These are phyloP conservation scores for Zasmidium cellare DNA, from an alignment of 2,329 filamentous ascomycete genomes.

Conservation along the genomic window DNA sequence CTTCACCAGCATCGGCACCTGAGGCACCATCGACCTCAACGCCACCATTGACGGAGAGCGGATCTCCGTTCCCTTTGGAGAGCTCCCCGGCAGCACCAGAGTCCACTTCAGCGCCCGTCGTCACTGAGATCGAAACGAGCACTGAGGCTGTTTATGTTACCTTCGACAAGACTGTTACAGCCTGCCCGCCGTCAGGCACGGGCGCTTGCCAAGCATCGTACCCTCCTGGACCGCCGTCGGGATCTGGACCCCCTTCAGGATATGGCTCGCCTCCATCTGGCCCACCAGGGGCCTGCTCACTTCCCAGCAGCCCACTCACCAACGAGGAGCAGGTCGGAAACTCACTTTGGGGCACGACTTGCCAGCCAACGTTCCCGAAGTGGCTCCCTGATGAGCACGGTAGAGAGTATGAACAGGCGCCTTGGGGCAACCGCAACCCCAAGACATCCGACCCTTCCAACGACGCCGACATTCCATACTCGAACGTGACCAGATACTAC, in stretches of 20 bases:
- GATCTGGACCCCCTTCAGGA: background rate
- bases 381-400: conserved; percentile 22
- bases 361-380: conserved; percentile 24
- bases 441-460: conserved; percentile 30
- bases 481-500: conserved; percentile 30
- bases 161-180: conserved; percentile 8
- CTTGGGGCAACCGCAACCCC: conserved; percentile 27
- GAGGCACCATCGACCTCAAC: background rate
- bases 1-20: background rate
- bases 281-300: conserved; percentile 8
- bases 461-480: conserved; percentile 26
- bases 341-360: conserved; percentile 24
- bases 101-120: background rate
- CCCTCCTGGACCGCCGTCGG: background rate
- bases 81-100: background rate
- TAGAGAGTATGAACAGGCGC: conserved; percentile 15
- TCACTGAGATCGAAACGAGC: background rate
- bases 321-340: conserved; percentile 27
- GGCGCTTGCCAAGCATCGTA: conserved; percentile 3
- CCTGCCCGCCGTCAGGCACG: background rate
- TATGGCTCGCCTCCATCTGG: background rate
- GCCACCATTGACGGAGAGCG: background rate
- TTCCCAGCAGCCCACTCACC: conserved; percentile 19
- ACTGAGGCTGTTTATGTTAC: conserved; percentile 4
- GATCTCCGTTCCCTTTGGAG: background rate